Evolutionary conservation across 345 rosid genomes (phyloP), one percentile per base, ranked within the genome.

Genomic region (Odontarrhena argentea): DNA sequence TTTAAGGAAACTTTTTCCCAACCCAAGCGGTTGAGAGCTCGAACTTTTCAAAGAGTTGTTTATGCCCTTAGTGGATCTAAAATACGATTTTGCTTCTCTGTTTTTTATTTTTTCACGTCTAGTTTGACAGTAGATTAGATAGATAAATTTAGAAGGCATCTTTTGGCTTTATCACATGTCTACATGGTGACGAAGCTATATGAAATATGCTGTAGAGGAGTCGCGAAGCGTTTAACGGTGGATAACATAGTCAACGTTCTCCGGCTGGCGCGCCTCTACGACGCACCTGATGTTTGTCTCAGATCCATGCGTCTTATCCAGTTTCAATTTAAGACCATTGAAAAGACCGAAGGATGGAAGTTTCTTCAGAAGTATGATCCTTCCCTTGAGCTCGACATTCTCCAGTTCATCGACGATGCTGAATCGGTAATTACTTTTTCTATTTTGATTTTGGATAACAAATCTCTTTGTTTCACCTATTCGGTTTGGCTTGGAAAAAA

Each of bases 221-320:
- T 93, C 2, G 65, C 76, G 9, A 70, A 60, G 25, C 74, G 81
- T 64, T 60, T 93, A 80, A 85, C 84, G 41, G 47, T 53, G 1
- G 97, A 88, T 40, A 93, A 86, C 50, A 92, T 80, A 38, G 86
- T 93, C 37, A 97, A 93, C 43, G 70, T 88, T 38, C 90, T 93
- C 7, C 93, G 90, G 69, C 80, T 93, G 26, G 86, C 92, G 36
- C 69, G 88, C 59, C 87, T 90, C 48, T 93, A 94, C 67, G 87
- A 86, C 53, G 89, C 94, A 14, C 83, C 97, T 0, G 88, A 84
- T 62, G 88, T 93, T 63, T 76, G 68, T 68, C 75, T 90, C 66
- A 81, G 68, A 67, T 83, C 92, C 69, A 74, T 85, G 90, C 87
- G 78, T 69, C 55, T 85, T 42, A 38, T 85, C 4, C 57, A 78